phyloP scores from a whole-genome alignment of 371 early-diverging fungal genomes.

The Funneliformis caledonium region DNA sequence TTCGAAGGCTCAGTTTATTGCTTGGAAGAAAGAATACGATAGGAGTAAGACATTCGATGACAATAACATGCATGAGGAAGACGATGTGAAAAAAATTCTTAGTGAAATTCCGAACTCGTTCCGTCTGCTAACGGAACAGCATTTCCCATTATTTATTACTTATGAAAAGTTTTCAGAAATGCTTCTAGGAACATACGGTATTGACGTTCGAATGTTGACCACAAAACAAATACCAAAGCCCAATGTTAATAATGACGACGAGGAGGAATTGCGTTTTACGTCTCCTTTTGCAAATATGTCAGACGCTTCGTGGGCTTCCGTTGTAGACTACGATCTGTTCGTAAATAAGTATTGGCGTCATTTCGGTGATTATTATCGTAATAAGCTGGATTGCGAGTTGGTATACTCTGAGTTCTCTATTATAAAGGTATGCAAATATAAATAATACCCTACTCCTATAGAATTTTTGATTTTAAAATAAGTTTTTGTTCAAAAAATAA shows the following conservation, averaged over 20 bases:
- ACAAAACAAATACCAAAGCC: background rate
- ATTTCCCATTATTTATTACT: constrained; percentile 28
- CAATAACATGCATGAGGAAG: background rate
- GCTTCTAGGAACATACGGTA: background rate
- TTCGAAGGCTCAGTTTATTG: background rate
- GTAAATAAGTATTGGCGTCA: constrained; percentile 5
- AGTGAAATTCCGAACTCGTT: constrained; percentile 15
- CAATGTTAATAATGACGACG: background rate
- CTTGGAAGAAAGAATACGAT: background rate
- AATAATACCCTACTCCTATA: background rate
- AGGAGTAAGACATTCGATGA: background rate
- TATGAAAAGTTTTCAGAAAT: constrained; percentile 7
- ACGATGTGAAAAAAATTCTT: background rate
- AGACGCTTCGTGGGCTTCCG: background rate
- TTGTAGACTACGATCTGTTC: background rate
- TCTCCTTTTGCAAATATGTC: background rate
- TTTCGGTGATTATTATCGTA: constrained; percentile 1
- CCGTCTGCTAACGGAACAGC: background rate
- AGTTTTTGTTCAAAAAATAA: background rate
- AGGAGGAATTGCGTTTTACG: background rate
- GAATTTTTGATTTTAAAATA: background rate
- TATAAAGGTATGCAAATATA: constrained; percentile 10
- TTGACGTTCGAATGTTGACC: background rate
- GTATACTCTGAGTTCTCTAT: constrained; percentile 13
- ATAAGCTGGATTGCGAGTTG: background rate